Conservation (phyloP, 2,329 filamentous ascomycete species). For the Microcyclosporella mali region DNA sequence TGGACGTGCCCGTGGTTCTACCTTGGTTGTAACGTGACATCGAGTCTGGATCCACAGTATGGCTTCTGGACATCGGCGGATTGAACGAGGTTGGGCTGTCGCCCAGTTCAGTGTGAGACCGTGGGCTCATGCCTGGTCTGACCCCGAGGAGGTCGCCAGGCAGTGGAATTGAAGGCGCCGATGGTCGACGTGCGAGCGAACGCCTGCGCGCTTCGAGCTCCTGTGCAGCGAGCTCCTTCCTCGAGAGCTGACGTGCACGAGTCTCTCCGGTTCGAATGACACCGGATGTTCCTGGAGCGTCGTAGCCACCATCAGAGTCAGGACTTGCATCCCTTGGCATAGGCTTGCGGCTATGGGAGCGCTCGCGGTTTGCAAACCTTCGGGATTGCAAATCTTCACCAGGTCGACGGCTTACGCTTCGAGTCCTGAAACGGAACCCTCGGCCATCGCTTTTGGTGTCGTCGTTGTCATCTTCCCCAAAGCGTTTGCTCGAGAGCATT, state of each 20-base stretch:
- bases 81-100: slow-evolving; percentile 39
- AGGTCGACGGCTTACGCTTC: slow-evolving; percentile 44
- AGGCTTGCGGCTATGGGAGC: slow-evolving; percentile 21
- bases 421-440: slow-evolving; percentile 43
- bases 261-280: background rate
- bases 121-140: slow-evolving; percentile 34
- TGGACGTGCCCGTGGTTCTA: slow-evolving; percentile 37
- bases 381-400: slow-evolving; percentile 32
- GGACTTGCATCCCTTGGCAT: background rate
- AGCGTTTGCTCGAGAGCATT: slow-evolving; percentile 55
- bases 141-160: slow-evolving; percentile 48
- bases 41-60: slow-evolving; percentile 57
- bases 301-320: no score
- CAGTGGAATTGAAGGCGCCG: slow-evolving; percentile 72
- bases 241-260: slow-evolving; percentile 7
- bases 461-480: slow-evolving; percentile 50
- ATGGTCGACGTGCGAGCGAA: slow-evolving; percentile 73
- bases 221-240: slow-evolving; percentile 53
- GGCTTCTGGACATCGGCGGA: slow-evolving; percentile 49
- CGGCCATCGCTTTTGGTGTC: slow-evolving; percentile 44
- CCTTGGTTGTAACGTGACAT: slow-evolving; percentile 31
- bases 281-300: no score
- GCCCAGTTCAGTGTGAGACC: slow-evolving; percentile 36
- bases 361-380: slow-evolving; percentile 20
- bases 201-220: slow-evolving; percentile 84